Percentiles rank a stretch among this genome's conserved stretches.
Conservation (phyloP, 202 grass and related monocot genomes). For the Zizania palustris region DNA sequence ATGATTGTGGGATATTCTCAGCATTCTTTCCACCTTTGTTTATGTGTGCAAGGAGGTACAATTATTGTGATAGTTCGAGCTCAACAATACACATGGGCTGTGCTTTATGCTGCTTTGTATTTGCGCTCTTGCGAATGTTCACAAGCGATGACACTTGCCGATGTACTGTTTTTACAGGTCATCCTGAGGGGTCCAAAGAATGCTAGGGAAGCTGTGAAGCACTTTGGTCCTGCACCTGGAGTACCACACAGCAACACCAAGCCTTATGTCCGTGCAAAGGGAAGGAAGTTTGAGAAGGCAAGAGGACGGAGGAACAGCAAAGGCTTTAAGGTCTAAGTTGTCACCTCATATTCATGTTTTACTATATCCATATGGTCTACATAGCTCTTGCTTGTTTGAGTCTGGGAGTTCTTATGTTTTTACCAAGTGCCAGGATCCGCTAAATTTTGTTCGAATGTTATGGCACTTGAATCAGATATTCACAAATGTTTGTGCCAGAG, state of each 20-base stretch:
- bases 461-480: not conserved
- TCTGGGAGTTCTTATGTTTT: constrained; percentile 28
- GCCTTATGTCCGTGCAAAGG: constrained; percentile 73
- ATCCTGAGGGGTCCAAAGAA: constrained; percentile 81
- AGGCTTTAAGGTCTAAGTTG: constrained; percentile 71
- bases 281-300: constrained; percentile 91
- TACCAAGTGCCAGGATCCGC: constrained; percentile 19
- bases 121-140: not conserved
- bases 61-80: not conserved
- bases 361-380: not conserved
- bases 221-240: constrained; percentile 79
- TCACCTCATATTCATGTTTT: not conserved
- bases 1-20: too few relatives aligned
- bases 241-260: constrained; percentile 87
- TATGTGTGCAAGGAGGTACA: not conserved
- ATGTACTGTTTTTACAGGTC: constrained; percentile 39
- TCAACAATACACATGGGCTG: not conserved
- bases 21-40: not conserved
- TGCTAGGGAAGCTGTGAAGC: constrained; percentile 78
- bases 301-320: constrained; percentile 82
- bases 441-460: constrained; percentile 41
- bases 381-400: constrained; percentile 32
- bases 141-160: not conserved
- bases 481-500: not conserved
- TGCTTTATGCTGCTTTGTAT: too few relatives aligned